Evolutionary conservation across 202 grass and related monocot species (phyloP).

Genomic region (Dendrocalamus latiflorus): DNA sequence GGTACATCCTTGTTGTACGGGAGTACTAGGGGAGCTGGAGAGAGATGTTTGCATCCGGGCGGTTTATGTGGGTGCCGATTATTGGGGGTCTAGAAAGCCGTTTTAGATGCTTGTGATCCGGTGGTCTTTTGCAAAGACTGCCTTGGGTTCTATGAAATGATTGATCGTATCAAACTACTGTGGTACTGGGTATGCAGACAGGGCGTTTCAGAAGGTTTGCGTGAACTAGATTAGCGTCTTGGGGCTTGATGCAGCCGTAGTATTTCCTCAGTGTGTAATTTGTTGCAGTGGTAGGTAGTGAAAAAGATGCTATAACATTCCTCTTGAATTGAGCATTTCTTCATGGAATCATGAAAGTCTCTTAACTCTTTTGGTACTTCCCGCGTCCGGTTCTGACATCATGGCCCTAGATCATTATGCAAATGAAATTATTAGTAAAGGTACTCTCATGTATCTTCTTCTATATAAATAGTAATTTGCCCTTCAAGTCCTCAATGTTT

Average conservation of each 20-base stretch:
- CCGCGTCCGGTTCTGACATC: not conserved
- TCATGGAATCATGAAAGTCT: not conserved
- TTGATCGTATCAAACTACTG: not conserved
- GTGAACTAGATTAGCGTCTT: not conserved
- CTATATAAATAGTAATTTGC: not conserved
- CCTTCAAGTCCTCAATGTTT: not conserved
- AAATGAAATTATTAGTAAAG: not conserved
- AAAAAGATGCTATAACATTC: not conserved
- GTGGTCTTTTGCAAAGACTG: not conserved
- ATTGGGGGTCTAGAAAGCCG: not conserved
- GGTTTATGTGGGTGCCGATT: conserved; percentile 7
- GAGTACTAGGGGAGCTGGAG: not conserved
- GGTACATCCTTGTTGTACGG: conserved; percentile 23
- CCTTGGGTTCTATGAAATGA: not conserved
- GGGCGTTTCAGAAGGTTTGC: not conserved
- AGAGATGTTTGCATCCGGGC: conserved; percentile 17
- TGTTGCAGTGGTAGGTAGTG: not conserved
- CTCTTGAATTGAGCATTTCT: not conserved
- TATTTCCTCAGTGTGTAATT: not conserved
- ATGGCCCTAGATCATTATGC: conserved; percentile 13
- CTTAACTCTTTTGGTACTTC: not conserved
- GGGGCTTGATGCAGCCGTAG: not conserved
- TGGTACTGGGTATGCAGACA: not conserved
- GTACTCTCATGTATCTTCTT: conserved; percentile 3
- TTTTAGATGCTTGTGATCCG: conserved; percentile 21